A percentile compares a stretch with the other conserved stretches of the same genome.
Conservation (phyloP, 192 early-diverging fungal species). For the Haplosporangium gracile region DNA sequence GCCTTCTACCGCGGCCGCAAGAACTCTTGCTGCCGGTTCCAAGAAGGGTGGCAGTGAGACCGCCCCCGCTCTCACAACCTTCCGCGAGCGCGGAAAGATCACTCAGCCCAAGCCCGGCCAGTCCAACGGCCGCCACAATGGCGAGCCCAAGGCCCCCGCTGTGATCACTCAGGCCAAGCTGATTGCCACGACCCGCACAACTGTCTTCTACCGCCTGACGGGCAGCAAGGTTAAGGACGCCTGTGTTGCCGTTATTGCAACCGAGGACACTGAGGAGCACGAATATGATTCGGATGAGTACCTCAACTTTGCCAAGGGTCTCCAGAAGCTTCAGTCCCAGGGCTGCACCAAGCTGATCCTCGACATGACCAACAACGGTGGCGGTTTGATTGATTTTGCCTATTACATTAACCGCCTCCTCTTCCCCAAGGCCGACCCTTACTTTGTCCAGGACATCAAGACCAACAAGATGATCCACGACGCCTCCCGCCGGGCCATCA, state of each 20-base stretch:
- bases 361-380: slow-evolving; percentile 57
- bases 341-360: slow-evolving; percentile 51
- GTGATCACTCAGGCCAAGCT: slow-evolving; percentile 29
- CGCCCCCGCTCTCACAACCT: slow-evolving; percentile 19
- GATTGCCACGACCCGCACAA: not conserved
- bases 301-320: slow-evolving; percentile 19
- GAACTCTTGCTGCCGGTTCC: not conserved
- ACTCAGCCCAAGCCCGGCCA: not conserved
- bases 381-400: slow-evolving; percentile 39
- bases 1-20: not conserved
- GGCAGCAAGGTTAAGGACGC: slow-evolving; percentile 16
- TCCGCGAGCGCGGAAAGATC: slow-evolving; percentile 31
- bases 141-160: not conserved
- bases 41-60: not conserved
- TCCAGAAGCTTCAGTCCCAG: slow-evolving; percentile 21
- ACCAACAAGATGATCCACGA: slow-evolving; percentile 23
- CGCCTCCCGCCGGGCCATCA: slow-evolving; percentile 17
- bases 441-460: slow-evolving; percentile 26
- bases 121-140: not conserved
- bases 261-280: not conserved
- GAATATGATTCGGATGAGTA: slow-evolving; percentile 5
- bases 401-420: slow-evolving; percentile 52
- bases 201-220: slow-evolving; percentile 23
- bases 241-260: slow-evolving; percentile 30
- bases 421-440: slow-evolving; percentile 43